A percentile compares a stretch with the other conserved stretches of the same genome.
Conservation (phyloP, 2,329 filamentous ascomycete species). For the Camillea tinctor region DNA sequence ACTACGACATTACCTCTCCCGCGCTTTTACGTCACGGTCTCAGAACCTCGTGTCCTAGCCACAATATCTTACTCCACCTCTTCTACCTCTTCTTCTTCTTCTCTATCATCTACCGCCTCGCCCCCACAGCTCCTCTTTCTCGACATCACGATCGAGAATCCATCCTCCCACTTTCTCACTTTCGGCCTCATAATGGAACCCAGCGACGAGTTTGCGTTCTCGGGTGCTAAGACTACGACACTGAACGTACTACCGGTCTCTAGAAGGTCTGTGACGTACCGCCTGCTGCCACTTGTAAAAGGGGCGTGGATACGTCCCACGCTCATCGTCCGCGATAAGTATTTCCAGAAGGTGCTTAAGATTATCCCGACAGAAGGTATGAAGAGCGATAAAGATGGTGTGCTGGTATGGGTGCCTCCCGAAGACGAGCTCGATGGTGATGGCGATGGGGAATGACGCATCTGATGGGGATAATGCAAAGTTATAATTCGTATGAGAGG, state of each 20-base stretch:
- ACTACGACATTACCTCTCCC: conserved; percentile 73
- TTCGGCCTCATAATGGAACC: conserved; percentile 93
- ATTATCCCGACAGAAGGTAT: conserved; percentile 77
- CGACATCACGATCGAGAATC: conserved; percentile 78
- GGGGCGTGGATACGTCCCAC: conserved; percentile 70
- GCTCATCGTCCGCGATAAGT: conserved; percentile 79
- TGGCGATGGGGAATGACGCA: conserved; percentile 3
- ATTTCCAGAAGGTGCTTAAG: conserved; percentile 87
- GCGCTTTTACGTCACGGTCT: conserved; percentile 74
- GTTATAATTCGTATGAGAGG: too few species aligned
- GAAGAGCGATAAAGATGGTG: conserved; percentile 62
- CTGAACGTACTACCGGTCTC: conserved; percentile 82
- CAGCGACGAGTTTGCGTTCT: conserved; percentile 89
- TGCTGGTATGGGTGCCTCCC: conserved; percentile 61
- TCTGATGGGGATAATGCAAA: neutral
- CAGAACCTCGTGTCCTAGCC: conserved; percentile 81
- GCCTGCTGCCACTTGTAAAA: conserved; percentile 64
- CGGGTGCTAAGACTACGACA: conserved; percentile 77
- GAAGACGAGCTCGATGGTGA: conserved; percentile 32
- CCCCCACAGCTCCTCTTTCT: conserved; percentile 42
- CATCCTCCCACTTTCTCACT: conserved; percentile 89
- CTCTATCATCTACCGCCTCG: conserved; percentile 28
- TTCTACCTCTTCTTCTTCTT: conserved; percentile 24
- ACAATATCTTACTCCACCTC: conserved; percentile 46
- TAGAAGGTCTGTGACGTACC: conserved; percentile 70